A percentile compares a stretch with the other conserved stretches of the same genome.
Evolutionary conservation across 2,329 filamentous ascomycete genomes (phyloP).

Genomic region (Hirsutella rhossiliensis): DNA sequence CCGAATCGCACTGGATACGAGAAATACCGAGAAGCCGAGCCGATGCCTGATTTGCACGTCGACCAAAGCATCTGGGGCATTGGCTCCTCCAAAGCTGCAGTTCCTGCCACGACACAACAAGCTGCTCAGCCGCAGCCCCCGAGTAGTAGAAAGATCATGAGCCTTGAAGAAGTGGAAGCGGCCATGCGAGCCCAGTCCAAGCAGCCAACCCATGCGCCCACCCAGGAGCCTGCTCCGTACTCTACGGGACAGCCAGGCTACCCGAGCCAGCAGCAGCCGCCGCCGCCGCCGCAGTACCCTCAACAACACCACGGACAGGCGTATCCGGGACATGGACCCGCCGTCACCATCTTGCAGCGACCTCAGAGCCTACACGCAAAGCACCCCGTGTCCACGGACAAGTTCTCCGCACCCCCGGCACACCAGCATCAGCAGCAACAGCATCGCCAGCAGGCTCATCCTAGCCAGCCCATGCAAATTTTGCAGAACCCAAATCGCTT

Average conservation of each 20-base stretch:
- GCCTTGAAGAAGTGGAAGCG: slow-evolving; percentile 91
- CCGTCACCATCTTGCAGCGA: slow-evolving; percentile 43
- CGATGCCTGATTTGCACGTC: slow-evolving; percentile 80
- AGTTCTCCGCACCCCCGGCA: slow-evolving; percentile 11
- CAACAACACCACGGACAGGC: slow-evolving; percentile 19
- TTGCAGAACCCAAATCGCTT: slow-evolving; percentile 66
- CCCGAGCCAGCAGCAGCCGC: slow-evolving; percentile 7
- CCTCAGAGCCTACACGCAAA: slow-evolving; percentile 31
- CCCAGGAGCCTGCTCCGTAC: slow-evolving; percentile 18
- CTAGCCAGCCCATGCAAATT: slow-evolving; percentile 58
- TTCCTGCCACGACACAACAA: slow-evolving; percentile 16
- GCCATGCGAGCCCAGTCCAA: slow-evolving; percentile 67
- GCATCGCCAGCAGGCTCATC: slow-evolving; percentile 20
- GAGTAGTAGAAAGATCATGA: slow-evolving; percentile 69
- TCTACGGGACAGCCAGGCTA: slow-evolving; percentile 14
- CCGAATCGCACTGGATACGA: slow-evolving; percentile 78
- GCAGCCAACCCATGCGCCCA: slow-evolving; percentile 26
- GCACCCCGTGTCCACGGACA: slow-evolving; percentile 24
- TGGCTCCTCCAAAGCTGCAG: slow-evolving; percentile 37
- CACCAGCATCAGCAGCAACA: slow-evolving; percentile 15
- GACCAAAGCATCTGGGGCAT: slow-evolving; percentile 90
- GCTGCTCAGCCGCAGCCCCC: slow-evolving; percentile 13
- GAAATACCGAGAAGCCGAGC: slow-evolving; percentile 74
- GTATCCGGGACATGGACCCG: slow-evolving; percentile 29
- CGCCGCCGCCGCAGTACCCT: slow-evolving; percentile 7